Evolutionary conservation across 1,284 basidiomycete species (phyloP), one percentile per base, ranked within the genome.

Genomic region (Ceratobasidium sp.): DNA sequence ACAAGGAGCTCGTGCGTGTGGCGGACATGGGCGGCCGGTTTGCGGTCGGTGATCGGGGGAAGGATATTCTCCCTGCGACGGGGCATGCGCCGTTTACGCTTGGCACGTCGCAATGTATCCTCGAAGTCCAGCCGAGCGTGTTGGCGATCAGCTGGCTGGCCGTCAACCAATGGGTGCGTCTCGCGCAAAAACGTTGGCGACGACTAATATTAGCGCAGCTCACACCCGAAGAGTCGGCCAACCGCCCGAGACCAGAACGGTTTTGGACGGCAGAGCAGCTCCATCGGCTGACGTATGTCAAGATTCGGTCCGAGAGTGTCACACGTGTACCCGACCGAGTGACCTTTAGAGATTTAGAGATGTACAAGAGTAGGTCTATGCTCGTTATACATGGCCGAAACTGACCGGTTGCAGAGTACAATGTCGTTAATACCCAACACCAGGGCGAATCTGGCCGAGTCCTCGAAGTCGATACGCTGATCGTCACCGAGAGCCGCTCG

Each of bases 61-160:
- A 6, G 88, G 86, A 90, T 74, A 87, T 92, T 40, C 78, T 92
- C 49, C 88, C 90, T 25, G 79, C 82, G 53, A 82, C 86, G 7
- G 69, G 70, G 42, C 69, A 72, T 22, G 15, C 60, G 4, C 60
- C 60, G 0, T 65, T 57, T 52, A 31, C 47, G 52, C 4, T 10
- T 34, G 45, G 58, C 53, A 62, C 54, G 38, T 42, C 50, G 27
- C 42, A 64, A 58, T 56, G 72, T 64, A 42, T 49, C 25, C 82
- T 95, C 29, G 84, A 86, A 29, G 85, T 96, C 43, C 86, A 86
- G 73, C 93, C 94, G 69, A 89, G 87, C 12, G 87, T 92, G 35
- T 83, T 94, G 69, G 92, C 89, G 25, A 81, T 97, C 72, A 87
- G 89, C 54, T 97, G 94, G 94, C 83, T 96, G 13, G 94, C 93